Evolutionary conservation across 2,329 filamentous ascomycete species (phyloP), one percentile per base, ranked within the genome.

Genomic region (Pseudogymnoascus sp.): DNA sequence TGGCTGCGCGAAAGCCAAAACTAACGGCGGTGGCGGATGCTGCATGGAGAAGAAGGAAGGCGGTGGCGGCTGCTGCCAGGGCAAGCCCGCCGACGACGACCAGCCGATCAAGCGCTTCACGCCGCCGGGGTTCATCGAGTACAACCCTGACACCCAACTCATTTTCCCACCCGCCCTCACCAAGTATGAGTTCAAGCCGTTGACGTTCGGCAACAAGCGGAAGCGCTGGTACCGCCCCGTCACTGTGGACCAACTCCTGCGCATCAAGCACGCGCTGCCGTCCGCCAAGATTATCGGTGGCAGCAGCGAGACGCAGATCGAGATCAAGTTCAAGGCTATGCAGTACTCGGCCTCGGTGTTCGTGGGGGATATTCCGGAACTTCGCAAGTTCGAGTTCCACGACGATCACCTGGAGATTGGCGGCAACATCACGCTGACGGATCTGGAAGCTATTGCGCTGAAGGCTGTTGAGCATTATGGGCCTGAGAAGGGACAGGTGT

Each of bases 301-400:
- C 65, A 96, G 92, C 73, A 96, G 92, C 2, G 94, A 99, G 75
- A 97, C 93, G 0, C 94, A 97, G 75, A 97, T 99, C 64, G 94
- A 99, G 76, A 90, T 95, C 77, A 97, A 96, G 76, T 97, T 99
- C 83, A 97, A 97, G 78, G 91, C 88, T 0, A 84, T 96, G 80
- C 84, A 92, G 69, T 97, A 97, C 72, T 88, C 88, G 3, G 86
- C 90, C 1, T 97, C 92, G 0, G 90, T 99, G 0, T 97, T 89
- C 67, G 90, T 97, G 8, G 92, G 93, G 9, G 94, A 99, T 70
- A 96, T 99, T 63, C 80, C 90, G 0, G 94, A 97, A 75, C 78
- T 99, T 63, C 83, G 91, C 11, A 88, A 92, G 67, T 97, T 91
- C 72, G 81, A 79, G 3, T 88, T 97, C 72, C 81, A 89, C 42